These are phyloP conservation scores for Psilocybe azurescens DNA, from an alignment of 768 basidiomycete species.

Conservation along the genomic window DNA sequence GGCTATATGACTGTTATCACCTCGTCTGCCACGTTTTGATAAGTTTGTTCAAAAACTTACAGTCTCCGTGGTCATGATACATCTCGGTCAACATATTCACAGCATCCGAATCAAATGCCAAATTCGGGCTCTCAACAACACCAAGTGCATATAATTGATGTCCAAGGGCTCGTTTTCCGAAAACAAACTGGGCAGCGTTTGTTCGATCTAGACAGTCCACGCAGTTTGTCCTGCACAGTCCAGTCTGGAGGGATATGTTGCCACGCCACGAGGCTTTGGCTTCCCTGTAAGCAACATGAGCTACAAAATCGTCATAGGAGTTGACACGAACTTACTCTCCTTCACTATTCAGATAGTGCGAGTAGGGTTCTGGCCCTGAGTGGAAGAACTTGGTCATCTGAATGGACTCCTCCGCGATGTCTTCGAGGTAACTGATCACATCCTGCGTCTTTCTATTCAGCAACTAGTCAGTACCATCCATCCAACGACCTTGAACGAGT, in stretches of 20 bases:
- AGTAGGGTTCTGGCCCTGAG: conserved; percentile 86
- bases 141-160: conserved; percentile 97
- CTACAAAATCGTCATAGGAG: conserved; percentile 6
- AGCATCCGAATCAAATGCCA: conserved; percentile 92
- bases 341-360: conserved; percentile 63
- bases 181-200: conserved; percentile 96
- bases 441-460: conserved; percentile 85
- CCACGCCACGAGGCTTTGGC: conserved; percentile 57
- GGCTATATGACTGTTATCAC: conserved; percentile 47
- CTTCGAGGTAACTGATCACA: conserved; percentile 93
- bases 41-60: conserved; percentile 48
- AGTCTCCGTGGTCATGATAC: conserved; percentile 98
- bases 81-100: conserved; percentile 98
- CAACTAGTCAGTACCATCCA: neutral
- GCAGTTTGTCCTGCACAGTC: conserved; percentile 93
- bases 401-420: conserved; percentile 92
- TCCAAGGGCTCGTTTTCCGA: conserved; percentile 92
- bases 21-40: too few species aligned
- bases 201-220: conserved; percentile 97
- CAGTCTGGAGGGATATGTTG: conserved; percentile 84
- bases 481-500: neutral
- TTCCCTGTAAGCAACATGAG: conserved; percentile 18
- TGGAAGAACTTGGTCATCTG: conserved; percentile 95
- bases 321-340: conserved; percentile 36
- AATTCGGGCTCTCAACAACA: conserved; percentile 81